Evolutionary conservation across 495 filamentous ascomycete genomes (phyloP).

Genomic region (Aspergillus indologenus): DNA sequence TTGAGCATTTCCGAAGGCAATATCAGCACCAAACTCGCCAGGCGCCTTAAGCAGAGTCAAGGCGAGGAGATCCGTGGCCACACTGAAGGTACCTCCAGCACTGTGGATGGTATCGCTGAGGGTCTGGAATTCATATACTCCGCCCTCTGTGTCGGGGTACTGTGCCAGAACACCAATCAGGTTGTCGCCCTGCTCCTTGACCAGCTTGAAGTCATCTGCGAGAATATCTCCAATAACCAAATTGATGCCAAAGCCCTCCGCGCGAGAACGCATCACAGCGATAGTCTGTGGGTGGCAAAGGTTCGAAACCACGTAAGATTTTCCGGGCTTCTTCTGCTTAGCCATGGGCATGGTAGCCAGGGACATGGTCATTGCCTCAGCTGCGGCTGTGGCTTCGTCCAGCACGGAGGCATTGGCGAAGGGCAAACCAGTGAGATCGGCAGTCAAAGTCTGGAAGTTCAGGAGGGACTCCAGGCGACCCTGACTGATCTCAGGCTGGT

Average conservation of each 20-base stretch:
- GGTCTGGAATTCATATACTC: conserved; percentile 68
- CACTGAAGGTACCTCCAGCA: conserved; percentile 77
- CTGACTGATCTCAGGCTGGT: conserved; percentile 98
- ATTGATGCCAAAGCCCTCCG: conserved; percentile 90
- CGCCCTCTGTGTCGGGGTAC: conserved; percentile 90
- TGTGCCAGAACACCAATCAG: conserved; percentile 90
- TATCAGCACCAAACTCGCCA: conserved; percentile 94
- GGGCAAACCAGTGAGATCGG: conserved; percentile 82
- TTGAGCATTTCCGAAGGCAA: conserved; percentile 96
- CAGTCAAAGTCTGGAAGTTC: conserved; percentile 95
- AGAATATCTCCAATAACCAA: conserved; percentile 71
- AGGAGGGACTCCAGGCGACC: conserved; percentile 88
- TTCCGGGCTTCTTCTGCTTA: conserved; percentile 70
- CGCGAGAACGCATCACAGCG: conserved; percentile 79
- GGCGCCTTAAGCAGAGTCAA: conserved; percentile 88
- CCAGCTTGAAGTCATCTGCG: conserved; percentile 54
- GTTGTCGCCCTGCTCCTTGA: conserved; percentile 76
- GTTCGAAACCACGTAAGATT: conserved; percentile 80
- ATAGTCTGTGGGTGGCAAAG: conserved; percentile 87
- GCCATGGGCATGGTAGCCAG: conserved; percentile 69
- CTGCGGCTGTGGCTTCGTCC: conserved; percentile 91
- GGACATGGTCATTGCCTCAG: conserved; percentile 97
- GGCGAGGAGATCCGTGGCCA: conserved; percentile 88
- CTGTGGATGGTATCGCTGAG: conserved; percentile 77
- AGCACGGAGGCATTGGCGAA: conserved; percentile 93